phyloP scores from a whole-genome alignment of 225 moss, liverwort and hornwort genomes.

The Pseudoscleropodium purum region DNA sequence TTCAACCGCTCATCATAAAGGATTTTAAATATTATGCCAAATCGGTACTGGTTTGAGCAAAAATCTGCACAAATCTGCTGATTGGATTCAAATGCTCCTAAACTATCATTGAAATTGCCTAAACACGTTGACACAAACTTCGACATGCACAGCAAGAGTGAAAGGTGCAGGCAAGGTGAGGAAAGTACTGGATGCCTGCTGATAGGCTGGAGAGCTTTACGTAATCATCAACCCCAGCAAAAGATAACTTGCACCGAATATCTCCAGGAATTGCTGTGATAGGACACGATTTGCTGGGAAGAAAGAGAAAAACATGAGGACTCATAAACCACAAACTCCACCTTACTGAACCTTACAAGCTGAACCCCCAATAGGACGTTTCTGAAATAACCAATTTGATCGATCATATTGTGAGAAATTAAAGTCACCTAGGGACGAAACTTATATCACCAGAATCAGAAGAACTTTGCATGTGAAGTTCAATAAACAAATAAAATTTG shows the following conservation, averaged over 20 bases:
- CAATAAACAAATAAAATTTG: not conserved
- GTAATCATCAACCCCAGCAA: conserved; percentile 31
- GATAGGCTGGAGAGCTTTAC: conserved; percentile 52
- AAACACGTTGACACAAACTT: not conserved
- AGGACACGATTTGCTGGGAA: conserved; percentile 64
- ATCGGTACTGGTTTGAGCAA: not conserved
- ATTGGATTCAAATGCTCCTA: not conserved
- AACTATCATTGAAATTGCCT: not conserved
- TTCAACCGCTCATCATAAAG: not conserved
- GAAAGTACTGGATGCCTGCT: conserved; percentile 30
- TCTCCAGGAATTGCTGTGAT: conserved; percentile 56
- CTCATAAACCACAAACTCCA: not conserved
- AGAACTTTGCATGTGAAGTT: not conserved
- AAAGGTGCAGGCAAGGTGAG: not conserved
- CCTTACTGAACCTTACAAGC: not conserved
- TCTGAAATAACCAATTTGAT: not conserved
- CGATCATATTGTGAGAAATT: not conserved
- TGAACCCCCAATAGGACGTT: no score
- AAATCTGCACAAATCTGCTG: not conserved
- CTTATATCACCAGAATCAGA: not conserved
- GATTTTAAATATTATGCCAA: not conserved
- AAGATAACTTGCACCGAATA: conserved; percentile 49
- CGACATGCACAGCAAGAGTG: not conserved
- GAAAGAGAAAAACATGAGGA: not conserved
- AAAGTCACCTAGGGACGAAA: not conserved